phyloP scores from a whole-genome alignment of 108 stramenopile species.

The Skeletonema costatum region DNA sequence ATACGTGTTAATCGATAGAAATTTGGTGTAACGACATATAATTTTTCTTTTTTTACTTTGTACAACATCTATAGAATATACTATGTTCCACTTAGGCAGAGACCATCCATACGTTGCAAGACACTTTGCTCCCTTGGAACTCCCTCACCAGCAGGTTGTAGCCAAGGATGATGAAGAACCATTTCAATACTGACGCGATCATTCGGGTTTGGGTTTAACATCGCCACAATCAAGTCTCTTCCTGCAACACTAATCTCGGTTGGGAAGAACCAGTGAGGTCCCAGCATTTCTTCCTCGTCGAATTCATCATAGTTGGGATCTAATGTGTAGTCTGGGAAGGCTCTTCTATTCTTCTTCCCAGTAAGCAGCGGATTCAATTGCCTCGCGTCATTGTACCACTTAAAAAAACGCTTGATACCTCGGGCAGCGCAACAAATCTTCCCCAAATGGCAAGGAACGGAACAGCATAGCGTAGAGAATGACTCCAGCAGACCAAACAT shows the following conservation, averaged over 20 bases:
- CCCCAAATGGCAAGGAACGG: conserved; percentile 89
- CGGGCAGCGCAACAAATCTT: conserved; percentile 85
- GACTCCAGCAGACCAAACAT: conserved; percentile 95
- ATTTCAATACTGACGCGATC: conserved; percentile 71
- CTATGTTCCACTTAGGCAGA: conserved; percentile 28
- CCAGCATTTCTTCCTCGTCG: conserved; percentile 72
- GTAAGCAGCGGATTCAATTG: conserved; percentile 29
- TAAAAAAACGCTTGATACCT: conserved; percentile 81
- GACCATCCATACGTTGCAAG: conserved; percentile 6
- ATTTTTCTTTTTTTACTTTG: neutral
- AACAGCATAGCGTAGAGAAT: conserved; percentile 92
- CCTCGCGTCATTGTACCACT: conserved; percentile 85
- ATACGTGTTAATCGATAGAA: neutral
- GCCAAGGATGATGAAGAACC: conserved; percentile 81
- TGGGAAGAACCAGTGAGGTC: conserved; percentile 89
- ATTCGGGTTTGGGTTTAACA: conserved; percentile 81
- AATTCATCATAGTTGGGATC: conserved; percentile 65
- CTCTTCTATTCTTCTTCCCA: conserved; percentile 56
- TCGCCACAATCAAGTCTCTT: conserved; percentile 84
- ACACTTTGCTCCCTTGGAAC: neutral
- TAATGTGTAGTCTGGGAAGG: conserved; percentile 57
- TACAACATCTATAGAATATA: neutral
- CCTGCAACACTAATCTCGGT: conserved; percentile 60
- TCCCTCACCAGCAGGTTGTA: conserved; percentile 14
- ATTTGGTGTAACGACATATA: neutral